These are phyloP conservation scores for Capsicum pubescens DNA, from an alignment of 257 asterid genomes.

Conservation along the genomic window DNA sequence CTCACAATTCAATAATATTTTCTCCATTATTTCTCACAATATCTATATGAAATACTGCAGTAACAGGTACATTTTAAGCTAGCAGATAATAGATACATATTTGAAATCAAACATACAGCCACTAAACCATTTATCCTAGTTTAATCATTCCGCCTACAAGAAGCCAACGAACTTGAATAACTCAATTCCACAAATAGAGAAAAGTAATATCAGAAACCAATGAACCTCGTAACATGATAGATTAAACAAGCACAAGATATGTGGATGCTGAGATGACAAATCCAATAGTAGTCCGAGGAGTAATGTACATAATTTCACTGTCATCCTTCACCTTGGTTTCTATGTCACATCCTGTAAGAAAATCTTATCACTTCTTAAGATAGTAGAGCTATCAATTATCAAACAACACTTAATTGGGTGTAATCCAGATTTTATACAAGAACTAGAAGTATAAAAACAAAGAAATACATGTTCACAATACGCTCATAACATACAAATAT, in stretches of 20 bases:
- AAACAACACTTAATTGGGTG: not conserved
- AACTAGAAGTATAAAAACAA: constrained; percentile 15
- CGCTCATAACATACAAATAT: not conserved
- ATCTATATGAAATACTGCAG: no score
- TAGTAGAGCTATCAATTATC: constrained; percentile 2
- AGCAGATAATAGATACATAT: no score
- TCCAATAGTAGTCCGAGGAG: constrained; percentile 69
- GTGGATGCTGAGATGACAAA: constrained; percentile 90
- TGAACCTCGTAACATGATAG: constrained; percentile 94
- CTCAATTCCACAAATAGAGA: constrained; percentile 97
- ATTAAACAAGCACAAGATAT: constrained; percentile 87
- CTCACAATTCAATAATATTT: no score
- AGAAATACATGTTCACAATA: not conserved
- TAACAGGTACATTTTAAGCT: no score
- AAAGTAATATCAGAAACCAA: constrained; percentile 91
- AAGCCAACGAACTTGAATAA: constrained; percentile 48
- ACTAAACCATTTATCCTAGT: no score
- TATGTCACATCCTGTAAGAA: constrained; percentile 41
- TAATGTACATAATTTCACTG: constrained; percentile 71
- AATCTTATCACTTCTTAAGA: not conserved
- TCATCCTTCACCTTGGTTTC: constrained; percentile 68
- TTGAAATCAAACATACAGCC: no score
- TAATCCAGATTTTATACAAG: not conserved
- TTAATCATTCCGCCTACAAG: no score
- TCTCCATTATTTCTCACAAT: no score